Evolutionary conservation across 176 grass and related monocot species (phyloP).

Genomic region (Triticum aestivum): IWGSC_CS_RefSeq_v2.1 NC_057807.1:551463048-551463547

Average conservation of each 20-base stretch:
- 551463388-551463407: constrained; percentile 41
- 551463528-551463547: neutral
- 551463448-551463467: constrained; percentile 1
- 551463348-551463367: constrained; percentile 7
- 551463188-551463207: neutral
- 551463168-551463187: constrained; percentile 2
- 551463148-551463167: neutral
- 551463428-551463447: neutral
- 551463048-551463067: constrained; percentile 15
- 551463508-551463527: constrained; percentile 11
- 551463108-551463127: constrained; percentile 23
- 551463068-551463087: constrained; percentile 5
- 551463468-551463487: neutral
- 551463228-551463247: neutral
- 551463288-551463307: neutral
- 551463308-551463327: constrained; percentile 48
- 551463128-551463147: constrained; percentile 8
- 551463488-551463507: neutral
- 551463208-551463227: constrained; percentile 30
- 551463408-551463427: constrained; percentile 28
- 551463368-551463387: constrained; percentile 30
- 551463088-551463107: constrained; percentile 11
- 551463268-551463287: constrained; percentile 22
- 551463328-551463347: constrained; percentile 40
- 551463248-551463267: neutral